Evolutionary conservation across 768 basidiomycete genomes (phyloP).

Genomic region (Russula ochroleuca): DNA sequence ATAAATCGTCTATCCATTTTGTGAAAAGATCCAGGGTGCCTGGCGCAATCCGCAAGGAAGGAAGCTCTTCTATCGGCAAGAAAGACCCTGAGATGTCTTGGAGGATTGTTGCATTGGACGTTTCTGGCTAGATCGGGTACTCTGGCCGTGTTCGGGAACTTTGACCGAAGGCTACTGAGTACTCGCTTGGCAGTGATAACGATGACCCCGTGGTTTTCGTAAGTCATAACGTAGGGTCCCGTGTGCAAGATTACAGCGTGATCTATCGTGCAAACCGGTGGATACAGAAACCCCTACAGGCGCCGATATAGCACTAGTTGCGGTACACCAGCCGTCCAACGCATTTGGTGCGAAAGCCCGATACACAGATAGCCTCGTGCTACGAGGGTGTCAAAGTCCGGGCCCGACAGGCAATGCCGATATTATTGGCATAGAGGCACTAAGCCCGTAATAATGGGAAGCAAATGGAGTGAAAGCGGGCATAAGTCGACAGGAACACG

Average conservation of each 20-base stretch:
- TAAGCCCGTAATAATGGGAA: not conserved
- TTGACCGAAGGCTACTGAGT: slow-evolving; percentile 10
- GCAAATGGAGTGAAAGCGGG: slow-evolving; percentile 16
- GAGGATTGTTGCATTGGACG: not conserved
- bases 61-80: not conserved
- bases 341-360: not conserved
- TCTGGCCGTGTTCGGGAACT: not conserved
- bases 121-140: slow-evolving; percentile 12
- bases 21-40: not conserved
- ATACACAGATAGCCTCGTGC: slow-evolving; percentile 7
- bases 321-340: not conserved
- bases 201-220: slow-evolving; percentile 5
- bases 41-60: not conserved
- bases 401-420: not conserved
- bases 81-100: not conserved
- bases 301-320: not conserved
- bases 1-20: not conserved
- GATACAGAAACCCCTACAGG: not conserved
- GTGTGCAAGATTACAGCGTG: not conserved
- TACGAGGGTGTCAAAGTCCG: slow-evolving; percentile 8
- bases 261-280: not conserved
- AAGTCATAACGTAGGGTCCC: not conserved
- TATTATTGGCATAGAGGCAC: not conserved
- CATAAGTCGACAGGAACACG: slow-evolving; percentile 5
- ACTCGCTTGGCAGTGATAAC: not conserved